Percentiles rank a stretch among this genome's conserved stretches.
Conservation (phyloP, 164 flowering plant genomes). For the Saururus chinensis region DNA sequence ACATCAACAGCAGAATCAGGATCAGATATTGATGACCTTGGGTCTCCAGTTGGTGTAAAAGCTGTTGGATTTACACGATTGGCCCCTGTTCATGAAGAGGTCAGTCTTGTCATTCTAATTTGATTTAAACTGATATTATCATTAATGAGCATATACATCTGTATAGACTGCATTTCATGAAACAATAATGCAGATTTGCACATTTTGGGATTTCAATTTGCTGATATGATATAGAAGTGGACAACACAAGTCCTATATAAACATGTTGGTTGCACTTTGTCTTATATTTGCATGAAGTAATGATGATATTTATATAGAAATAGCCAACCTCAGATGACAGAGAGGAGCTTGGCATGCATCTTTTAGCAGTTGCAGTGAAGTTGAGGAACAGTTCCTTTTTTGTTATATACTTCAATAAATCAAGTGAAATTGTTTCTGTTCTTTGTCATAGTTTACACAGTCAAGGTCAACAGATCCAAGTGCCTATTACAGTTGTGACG, state of each 20-base stretch:
- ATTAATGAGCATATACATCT: too few relatives aligned
- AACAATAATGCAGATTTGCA: background rate
- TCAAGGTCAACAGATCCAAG: constrained; percentile 33
- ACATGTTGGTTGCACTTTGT: too few relatives aligned
- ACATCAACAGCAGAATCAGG: constrained; percentile 51
- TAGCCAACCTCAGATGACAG: background rate
- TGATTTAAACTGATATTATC: background rate
- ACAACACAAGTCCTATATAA: background rate
- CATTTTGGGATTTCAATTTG: background rate
- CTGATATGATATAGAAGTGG: background rate
- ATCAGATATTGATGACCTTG: constrained; percentile 49
- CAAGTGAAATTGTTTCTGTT: background rate
- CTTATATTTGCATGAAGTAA: too few relatives aligned
- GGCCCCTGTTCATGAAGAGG: constrained; percentile 64
- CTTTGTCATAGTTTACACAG: constrained; percentile 3
- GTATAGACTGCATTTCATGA: background rate
- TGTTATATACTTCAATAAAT: background rate
- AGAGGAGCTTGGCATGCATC: background rate
- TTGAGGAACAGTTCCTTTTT: background rate
- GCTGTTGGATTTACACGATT: constrained; percentile 27
- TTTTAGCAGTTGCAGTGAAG: background rate
- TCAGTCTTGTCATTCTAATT: constrained; percentile 19
- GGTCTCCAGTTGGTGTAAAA: constrained; percentile 33
- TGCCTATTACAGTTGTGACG: constrained; percentile 53
- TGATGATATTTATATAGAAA: too few relatives aligned